These are phyloP conservation scores for Talaromyces marneffei DNA, from an alignment of 2,329 filamentous ascomycete species.

Conservation along the genomic window DNA sequence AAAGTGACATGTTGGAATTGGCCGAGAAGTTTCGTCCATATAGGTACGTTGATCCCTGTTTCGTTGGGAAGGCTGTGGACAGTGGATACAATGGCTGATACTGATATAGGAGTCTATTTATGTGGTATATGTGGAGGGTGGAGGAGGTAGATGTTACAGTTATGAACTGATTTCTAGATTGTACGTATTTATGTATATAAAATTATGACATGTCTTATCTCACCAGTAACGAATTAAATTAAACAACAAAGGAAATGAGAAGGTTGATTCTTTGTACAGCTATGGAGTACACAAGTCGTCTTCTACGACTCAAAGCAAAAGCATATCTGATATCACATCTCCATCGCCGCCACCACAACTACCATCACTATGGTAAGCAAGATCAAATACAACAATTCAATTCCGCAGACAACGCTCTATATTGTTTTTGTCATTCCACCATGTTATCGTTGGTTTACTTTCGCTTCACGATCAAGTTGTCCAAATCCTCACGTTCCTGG, in stretches of 20 bases:
- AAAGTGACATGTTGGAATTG: slow-evolving; percentile 82
- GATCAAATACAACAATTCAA: slow-evolving; percentile 9
- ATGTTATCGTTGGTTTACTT: slow-evolving; percentile 18
- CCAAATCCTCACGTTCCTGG: slow-evolving; percentile 63
- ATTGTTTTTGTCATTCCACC: background rate
- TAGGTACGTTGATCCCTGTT: slow-evolving; percentile 45
- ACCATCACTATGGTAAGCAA: background rate
- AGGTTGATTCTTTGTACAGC: slow-evolving; percentile 38
- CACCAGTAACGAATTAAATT: background rate
- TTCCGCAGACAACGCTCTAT: background rate
- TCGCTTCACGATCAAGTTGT: slow-evolving; percentile 57
- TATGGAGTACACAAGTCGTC: slow-evolving; percentile 30
- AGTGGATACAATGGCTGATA: slow-evolving; percentile 17
- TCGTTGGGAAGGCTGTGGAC: background rate
- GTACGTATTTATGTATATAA: background rate
- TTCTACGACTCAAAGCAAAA: background rate
- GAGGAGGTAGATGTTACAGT: slow-evolving; percentile 67
- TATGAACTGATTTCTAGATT: slow-evolving; percentile 24
- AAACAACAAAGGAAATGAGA: slow-evolving; percentile 18
- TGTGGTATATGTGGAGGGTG: slow-evolving; percentile 98
- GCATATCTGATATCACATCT: slow-evolving; percentile 5
- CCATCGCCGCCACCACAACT: slow-evolving; percentile 16
- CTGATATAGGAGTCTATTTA: slow-evolving; percentile 68
- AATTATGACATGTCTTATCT: background rate
- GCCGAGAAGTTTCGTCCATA: slow-evolving; percentile 79